phyloP scores from a whole-genome alignment of 768 basidiomycete species.

The Lactifluus subvellereus region DNA sequence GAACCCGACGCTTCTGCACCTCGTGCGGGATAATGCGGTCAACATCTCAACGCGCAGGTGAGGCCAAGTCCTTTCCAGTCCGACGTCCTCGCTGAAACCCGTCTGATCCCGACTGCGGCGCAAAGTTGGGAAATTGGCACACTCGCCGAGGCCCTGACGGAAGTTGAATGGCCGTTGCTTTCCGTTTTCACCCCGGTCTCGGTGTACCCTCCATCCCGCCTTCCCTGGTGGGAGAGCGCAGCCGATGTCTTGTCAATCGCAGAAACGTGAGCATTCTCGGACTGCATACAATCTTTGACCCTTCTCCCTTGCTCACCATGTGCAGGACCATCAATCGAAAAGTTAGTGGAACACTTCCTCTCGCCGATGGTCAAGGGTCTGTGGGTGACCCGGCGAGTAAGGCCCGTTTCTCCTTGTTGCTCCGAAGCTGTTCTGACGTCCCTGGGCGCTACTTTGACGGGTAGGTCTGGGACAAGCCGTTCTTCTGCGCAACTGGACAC shows the following conservation, averaged over 20 bases:
- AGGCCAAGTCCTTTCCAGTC: background rate
- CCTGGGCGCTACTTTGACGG: background rate
- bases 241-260: slow-evolving; percentile 40
- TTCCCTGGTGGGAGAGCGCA: slow-evolving; percentile 31
- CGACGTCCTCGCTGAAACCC: background rate
- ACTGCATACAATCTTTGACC: background rate
- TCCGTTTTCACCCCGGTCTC: slow-evolving; percentile 44
- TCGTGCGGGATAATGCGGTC: slow-evolving; percentile 28
- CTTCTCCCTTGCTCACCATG: background rate
- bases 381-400: slow-evolving; percentile 58
- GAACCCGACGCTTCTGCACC: slow-evolving; percentile 1
- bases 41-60: slow-evolving; percentile 26
- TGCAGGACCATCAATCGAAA: slow-evolving; percentile 37
- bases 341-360: slow-evolving; percentile 34
- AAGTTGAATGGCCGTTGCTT: slow-evolving; percentile 43
- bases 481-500: slow-evolving; percentile 49
- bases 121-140: slow-evolving; percentile 57
- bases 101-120: background rate
- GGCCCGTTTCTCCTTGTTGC: background rate
- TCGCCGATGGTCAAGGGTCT: slow-evolving; percentile 44
- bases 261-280: slow-evolving; percentile 30
- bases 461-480: slow-evolving; percentile 50
- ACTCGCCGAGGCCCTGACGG: slow-evolving; percentile 50
- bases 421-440: background rate
- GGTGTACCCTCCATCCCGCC: slow-evolving; percentile 37